These are phyloP conservation scores for Fusarium graminum DNA, from an alignment of 2,329 filamentous ascomycete genomes.

Conservation along the genomic window DNA sequence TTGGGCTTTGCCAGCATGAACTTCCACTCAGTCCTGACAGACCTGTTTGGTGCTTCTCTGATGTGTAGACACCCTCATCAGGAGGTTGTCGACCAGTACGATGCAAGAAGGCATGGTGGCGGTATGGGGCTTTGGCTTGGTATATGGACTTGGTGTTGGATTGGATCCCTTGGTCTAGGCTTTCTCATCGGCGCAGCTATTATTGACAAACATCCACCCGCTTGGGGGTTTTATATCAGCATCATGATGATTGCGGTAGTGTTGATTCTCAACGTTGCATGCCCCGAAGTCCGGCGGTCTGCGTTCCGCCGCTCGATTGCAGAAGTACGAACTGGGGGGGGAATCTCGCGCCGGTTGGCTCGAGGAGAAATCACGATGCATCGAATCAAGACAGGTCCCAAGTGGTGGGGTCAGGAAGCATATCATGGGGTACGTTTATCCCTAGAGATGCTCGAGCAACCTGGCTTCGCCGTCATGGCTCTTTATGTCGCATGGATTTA, in stretches of 20 bases:
- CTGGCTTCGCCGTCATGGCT: conserved; percentile 78
- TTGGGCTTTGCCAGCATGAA: conserved; percentile 85
- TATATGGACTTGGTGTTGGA: conserved; percentile 82
- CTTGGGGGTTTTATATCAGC: conserved; percentile 82
- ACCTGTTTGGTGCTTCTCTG: conserved; percentile 81
- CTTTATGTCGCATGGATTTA: conserved; percentile 85
- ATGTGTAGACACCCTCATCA: conserved; percentile 80
- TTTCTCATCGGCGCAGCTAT: conserved; percentile 79
- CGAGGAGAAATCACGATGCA: conserved; percentile 84
- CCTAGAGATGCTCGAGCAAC: conserved; percentile 78
- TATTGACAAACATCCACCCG: conserved; percentile 73
- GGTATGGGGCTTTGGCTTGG: conserved; percentile 85
- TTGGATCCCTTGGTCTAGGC: conserved; percentile 77
- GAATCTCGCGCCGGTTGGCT: conserved; percentile 70
- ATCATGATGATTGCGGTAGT: conserved; percentile 75
- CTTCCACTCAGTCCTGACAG: conserved; percentile 76
- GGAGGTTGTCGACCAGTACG: conserved; percentile 75
- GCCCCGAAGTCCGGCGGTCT: conserved; percentile 78
- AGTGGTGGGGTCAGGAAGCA: conserved; percentile 82
- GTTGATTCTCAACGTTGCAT: conserved; percentile 76
- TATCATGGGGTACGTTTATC: conserved; percentile 76
- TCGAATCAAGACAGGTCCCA: conserved; percentile 76
- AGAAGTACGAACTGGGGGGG: conserved; percentile 68
- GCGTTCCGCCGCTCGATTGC: conserved; percentile 76
- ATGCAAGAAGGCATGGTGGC: conserved; percentile 79